Conservation (phyloP, 768 basidiomycete species). For the Naganishia randhawae region DNA sequence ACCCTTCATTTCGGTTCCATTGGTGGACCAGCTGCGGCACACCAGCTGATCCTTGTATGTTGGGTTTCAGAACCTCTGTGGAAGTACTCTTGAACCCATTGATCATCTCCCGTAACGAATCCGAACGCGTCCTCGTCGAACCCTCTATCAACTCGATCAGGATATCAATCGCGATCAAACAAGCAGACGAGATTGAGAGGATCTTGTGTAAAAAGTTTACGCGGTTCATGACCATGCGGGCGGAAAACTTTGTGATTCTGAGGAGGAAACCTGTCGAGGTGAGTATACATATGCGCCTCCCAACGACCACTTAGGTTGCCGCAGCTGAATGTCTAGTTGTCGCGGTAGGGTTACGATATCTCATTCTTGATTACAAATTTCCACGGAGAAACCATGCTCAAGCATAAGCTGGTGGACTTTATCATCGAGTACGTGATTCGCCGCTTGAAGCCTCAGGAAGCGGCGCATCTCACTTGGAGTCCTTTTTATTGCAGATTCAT, state of each 20-base stretch:
- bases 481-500: constrained; percentile 57
- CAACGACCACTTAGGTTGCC: no score
- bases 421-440: constrained; percentile 77
- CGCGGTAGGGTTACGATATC: constrained; percentile 88
- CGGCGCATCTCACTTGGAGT: background rate
- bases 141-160: constrained; percentile 96
- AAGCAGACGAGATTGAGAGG: constrained; percentile 96
- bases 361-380: constrained; percentile 97
- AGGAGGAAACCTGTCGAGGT: constrained; percentile 89
- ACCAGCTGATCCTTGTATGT: no score
- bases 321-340: background rate
- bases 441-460: background rate
- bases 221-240: constrained; percentile 97
- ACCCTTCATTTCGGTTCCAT: no score
- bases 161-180: constrained; percentile 96
- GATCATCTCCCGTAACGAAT: constrained; percentile 92
- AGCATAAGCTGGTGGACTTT: constrained; percentile 99
- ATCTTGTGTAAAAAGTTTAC: constrained; percentile 98
- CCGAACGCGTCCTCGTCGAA: constrained; percentile 94
- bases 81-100: constrained; percentile 92
- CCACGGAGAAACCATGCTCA: constrained; percentile 96
- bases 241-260: constrained; percentile 94
- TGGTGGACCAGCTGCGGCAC: no score
- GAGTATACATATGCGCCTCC: no score
- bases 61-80: constrained; percentile 82